A percentile compares a stretch with the other conserved stretches of the same genome.
phyloP scores from a whole-genome alignment of 257 asterid species.

The Primulina huaijiensis region DNA sequence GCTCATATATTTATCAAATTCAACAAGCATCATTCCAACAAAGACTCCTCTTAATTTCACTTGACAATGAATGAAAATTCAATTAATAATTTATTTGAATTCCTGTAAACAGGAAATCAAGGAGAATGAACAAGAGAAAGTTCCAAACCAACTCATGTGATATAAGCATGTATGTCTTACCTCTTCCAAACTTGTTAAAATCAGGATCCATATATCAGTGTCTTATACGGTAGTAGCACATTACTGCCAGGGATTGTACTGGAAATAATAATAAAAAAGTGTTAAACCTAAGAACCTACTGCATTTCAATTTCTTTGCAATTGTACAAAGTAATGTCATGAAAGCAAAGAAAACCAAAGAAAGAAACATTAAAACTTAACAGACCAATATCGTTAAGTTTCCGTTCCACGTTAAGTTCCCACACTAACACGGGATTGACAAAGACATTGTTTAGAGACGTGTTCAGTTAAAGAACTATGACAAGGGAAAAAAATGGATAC shows the following conservation, averaged over 20 bases:
- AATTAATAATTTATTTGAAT: conserved; percentile 2
- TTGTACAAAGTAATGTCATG: neutral
- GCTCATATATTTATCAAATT: conserved; percentile 3
- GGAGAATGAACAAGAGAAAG: conserved; percentile 5
- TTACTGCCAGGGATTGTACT: conserved; percentile 40
- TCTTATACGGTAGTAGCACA: conserved; percentile 42
- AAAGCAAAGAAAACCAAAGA: conserved; percentile 3
- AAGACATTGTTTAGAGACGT: too few species aligned
- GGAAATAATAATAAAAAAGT: conserved; percentile 16
- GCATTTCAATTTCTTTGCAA: neutral
- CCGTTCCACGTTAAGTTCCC: neutral
- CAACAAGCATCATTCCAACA: conserved; percentile 6
- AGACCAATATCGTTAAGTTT: neutral
- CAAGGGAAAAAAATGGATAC: neutral
- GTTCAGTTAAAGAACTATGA: neutral
- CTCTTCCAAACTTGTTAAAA: conserved; percentile 90
- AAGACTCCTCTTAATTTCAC: neutral
- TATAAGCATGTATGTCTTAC: conserved; percentile 36
- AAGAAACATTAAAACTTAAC: conserved; percentile 28
- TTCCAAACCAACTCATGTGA: conserved; percentile 17
- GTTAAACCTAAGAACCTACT: neutral
- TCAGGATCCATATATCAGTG: conserved; percentile 86
- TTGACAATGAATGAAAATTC: conserved; percentile 12
- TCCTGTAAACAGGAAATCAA: conserved; percentile 8
- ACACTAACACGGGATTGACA: neutral